phyloP scores from a whole-genome alignment of 148 eudicot genomes.

The Camellia sinensis region DNA sequence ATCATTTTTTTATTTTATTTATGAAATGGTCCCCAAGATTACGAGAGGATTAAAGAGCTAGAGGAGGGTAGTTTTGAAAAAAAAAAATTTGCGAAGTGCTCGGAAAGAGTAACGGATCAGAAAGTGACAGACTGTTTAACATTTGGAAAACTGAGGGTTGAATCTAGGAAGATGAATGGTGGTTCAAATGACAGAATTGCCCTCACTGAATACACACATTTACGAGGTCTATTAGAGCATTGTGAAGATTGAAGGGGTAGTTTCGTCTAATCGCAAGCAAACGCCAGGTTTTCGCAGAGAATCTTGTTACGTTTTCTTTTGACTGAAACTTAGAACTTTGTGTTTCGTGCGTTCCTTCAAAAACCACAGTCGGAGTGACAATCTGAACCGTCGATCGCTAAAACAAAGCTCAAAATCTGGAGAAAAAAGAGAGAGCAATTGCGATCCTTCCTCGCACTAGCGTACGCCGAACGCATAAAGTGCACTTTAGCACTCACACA shows the following conservation, averaged over 20 bases:
- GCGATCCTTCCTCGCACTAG: neutral
- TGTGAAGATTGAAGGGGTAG: neutral
- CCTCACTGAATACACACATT: neutral
- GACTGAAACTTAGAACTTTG: conserved; percentile 2
- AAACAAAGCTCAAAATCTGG: neutral
- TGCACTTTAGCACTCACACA: neutral
- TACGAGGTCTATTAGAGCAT: neutral
- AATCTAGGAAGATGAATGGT: neutral
- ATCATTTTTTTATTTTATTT: neutral
- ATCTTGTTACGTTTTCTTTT: neutral
- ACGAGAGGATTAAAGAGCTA: no score
- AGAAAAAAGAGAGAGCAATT: neutral
- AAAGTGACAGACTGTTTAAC: neutral
- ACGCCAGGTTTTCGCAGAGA: neutral
- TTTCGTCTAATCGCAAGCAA: neutral
- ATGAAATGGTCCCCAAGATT: neutral
- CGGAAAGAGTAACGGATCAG: conserved; percentile 12
- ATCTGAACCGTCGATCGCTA: neutral
- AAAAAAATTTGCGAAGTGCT: neutral
- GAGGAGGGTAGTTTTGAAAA: neutral
- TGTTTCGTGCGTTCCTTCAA: conserved; percentile 18
- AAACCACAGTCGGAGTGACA: conserved; percentile 1
- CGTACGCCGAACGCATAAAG: neutral
- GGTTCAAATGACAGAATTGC: neutral
- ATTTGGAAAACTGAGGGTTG: neutral